Base-by-base conservation (phyloP, 208 protist genomes). In the Blechomonas ayalai region DNA sequence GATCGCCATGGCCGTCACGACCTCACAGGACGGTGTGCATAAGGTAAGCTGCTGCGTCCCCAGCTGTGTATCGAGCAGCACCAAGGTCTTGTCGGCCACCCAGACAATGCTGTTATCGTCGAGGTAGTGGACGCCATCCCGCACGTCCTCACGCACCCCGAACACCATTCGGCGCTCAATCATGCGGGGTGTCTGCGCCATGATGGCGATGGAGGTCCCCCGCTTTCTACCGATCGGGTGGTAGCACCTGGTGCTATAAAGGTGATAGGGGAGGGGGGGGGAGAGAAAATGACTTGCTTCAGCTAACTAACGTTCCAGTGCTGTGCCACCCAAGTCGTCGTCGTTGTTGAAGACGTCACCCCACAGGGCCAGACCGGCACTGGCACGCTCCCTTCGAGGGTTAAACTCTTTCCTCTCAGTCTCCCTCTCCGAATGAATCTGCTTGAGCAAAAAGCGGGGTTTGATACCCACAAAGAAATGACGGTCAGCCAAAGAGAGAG, bases 21-120 rank as follows among this genome's bases (percentile, higher is more conserved):
- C 65, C 41, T 96, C 79, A 39, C 82, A 92, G 2, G 61, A 76
- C 15, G 92, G 85, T 0, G 82, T 86, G 61, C 87, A 91, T 0
- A 61, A 50, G 8, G 97, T 72, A 45, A 97, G 74, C 58, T 95
- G 77, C 67, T 98, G 95, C 10, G 73, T 79, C 25, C 75, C 82
- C 22, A 88, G 58, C 44, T 97, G 90, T 16, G 76, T 90, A 45
- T 97, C 95, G 54, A 95, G 75, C 31, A 98, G 58, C 24, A 96
- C 77, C 3, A 97, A 60, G 51, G 78, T 97, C 63, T 87, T 73
- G 4, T 93, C 95, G 7, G 80, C 73, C 4, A 96, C 83, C 85
- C 92, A 98, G 13, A 96, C 62, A 20, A 92, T 76, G 40, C 84
- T 95, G 48, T 80, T 79, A 27, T 97, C 92, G 52, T 97, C 88